Base-by-base conservation (phyloP, 1,284 basidiomycete species). In the Irpex lacteus region DNA sequence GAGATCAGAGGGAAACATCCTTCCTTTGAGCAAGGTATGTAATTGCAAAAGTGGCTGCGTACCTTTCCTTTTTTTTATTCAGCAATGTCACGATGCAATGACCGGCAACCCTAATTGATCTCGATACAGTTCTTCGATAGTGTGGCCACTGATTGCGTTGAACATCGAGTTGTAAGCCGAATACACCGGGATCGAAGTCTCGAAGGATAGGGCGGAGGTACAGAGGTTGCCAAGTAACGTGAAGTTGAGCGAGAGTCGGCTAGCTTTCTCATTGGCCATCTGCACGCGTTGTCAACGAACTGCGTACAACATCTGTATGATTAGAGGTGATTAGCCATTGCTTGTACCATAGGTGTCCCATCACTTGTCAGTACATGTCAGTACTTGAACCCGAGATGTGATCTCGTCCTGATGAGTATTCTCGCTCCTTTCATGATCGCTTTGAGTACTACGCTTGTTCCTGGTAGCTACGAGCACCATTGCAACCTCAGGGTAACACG, bases 1-100 rank as follows among this genome's bases (percentile, higher is more conserved):
- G 88, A 92, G 59, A 94, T 96, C 65, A 90, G 93, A 59, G 79
- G 84, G 34, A 91, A 89, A 58, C 91, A 94, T 72, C 90, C 91
- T 36, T 93, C 93, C 1, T 95, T 95, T 70, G 89, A 91, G 75
- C 88, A 91, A 82, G 88, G 89, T 88, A 36, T 18, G 77, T 70
- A 18, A 58, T 15, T 19, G 61, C 32, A 5, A 34, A 34, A 34
- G 32, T 34, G 32, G 32, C 32, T 34, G 32, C 32, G 32, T 34
- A 34, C 32, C 32, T 34, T 34, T 34, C 32, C 32, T n/a, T n/a
- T 34, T 34, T 34, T 34, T 34, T 34, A 34, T 34, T 34, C 32
- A 37, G 59, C 19, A 13, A 26, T 19, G 15, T 50, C 52, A 61
- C n/a, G n/a, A n/a, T n/a, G n/a, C 52, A 19, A 58, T 47, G 18